Percentiles rank a stretch among this genome's conserved stretches.
Conservation (phyloP, 371 early-diverging fungal genomes). For the Phascolomyces articulosus region DNA sequence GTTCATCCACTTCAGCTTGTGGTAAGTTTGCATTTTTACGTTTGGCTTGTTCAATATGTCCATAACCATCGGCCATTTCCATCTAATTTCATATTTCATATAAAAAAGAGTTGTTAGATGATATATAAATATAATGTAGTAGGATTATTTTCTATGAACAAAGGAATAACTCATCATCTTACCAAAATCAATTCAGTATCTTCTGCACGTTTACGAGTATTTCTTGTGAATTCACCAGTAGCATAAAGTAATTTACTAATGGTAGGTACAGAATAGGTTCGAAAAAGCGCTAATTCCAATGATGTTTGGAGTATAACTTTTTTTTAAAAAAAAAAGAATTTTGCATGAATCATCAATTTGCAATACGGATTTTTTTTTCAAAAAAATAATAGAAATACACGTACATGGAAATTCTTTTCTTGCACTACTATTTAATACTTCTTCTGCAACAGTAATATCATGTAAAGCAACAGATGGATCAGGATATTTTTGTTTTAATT, state of each 20-base stretch:
- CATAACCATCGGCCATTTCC: constrained; percentile 5
- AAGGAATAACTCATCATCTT: not conserved
- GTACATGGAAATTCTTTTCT: constrained; percentile 49
- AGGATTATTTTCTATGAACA: not conserved
- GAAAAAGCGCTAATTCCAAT: constrained; percentile 52
- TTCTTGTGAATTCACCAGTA: constrained; percentile 43
- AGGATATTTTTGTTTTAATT: constrained; percentile 45
- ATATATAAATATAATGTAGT: not conserved
- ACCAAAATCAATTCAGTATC: constrained; percentile 51
- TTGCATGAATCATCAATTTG: not conserved
- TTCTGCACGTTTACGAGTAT: constrained; percentile 45
- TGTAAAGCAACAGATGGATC: constrained; percentile 44
- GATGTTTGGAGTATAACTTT: constrained; percentile 10
- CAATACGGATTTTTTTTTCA: no score
- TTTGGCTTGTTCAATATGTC: not conserved
- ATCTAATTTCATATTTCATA: not conserved
- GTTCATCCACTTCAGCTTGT: not conserved
- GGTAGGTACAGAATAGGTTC: constrained; percentile 52
- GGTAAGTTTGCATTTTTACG: not conserved
- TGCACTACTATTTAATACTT: constrained; percentile 29
- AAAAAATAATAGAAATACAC: not conserved
- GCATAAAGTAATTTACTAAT: constrained; percentile 50
- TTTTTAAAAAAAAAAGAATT: not conserved
- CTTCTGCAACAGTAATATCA: constrained; percentile 41
- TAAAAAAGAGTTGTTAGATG: not conserved